phyloP scores from a whole-genome alignment of 108 stramenopile genomes.

The Cyclotella cryptica region DNA sequence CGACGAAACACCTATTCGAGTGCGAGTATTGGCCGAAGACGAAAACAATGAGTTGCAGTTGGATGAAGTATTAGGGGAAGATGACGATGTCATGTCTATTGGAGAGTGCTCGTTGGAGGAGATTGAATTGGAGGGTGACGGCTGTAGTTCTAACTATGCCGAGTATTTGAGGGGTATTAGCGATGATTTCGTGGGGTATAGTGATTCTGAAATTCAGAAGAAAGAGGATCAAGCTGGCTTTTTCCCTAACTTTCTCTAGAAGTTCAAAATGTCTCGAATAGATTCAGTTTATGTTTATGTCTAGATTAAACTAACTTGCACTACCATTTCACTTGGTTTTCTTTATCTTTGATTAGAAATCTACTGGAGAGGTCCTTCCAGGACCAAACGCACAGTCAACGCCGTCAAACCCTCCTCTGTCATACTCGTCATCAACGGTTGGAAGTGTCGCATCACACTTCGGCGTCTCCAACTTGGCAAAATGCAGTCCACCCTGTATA shows the following conservation, averaged over 20 bases:
- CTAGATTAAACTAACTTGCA: no score
- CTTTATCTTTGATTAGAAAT: neutral
- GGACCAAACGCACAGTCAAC: constrained; percentile 50
- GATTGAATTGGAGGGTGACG: constrained; percentile 37
- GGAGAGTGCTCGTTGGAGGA: constrained; percentile 46
- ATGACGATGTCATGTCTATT: constrained; percentile 34
- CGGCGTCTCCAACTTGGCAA: constrained; percentile 30
- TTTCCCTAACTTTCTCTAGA: neutral
- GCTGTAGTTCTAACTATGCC: constrained; percentile 8
- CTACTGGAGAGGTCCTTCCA: constrained; percentile 9
- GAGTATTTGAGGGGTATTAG: constrained; percentile 22
- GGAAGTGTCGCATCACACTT: constrained; percentile 12
- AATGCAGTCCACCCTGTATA: constrained; percentile 30
- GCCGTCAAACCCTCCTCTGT: constrained; percentile 52
- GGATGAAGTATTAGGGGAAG: constrained; percentile 31
- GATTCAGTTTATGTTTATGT: no score
- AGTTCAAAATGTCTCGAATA: no score
- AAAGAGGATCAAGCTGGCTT: neutral
- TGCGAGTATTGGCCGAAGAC: constrained; percentile 28
- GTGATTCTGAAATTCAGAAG: neutral
- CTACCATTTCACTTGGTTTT: no score
- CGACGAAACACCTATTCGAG: constrained; percentile 44
- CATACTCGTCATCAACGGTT: constrained; percentile 45
- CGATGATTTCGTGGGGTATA: neutral
- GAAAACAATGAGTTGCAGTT: constrained; percentile 33